Evolutionary conservation across 805 yeast species (phyloP).

Genomic region (Groenewaldozyma tartarivorans): DNA sequence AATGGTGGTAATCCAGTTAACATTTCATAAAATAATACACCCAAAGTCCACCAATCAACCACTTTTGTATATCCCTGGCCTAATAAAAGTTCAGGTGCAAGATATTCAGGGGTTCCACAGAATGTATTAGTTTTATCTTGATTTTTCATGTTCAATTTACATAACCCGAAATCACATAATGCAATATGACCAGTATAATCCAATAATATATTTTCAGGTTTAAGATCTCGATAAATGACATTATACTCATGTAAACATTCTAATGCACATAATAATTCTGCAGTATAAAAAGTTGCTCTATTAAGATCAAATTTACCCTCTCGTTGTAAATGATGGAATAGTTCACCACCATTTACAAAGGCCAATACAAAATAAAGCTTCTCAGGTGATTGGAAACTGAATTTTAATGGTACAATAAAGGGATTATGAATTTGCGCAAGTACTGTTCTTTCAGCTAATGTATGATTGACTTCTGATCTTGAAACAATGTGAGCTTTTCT

Average conservation of each 20-base stretch:
- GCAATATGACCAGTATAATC: slow-evolving; percentile 98
- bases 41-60: slow-evolving; percentile 99
- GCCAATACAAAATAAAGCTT: slow-evolving; percentile 84
- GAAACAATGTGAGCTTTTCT: slow-evolving; percentile 92
- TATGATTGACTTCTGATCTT: slow-evolving; percentile 90
- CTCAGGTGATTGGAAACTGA: slow-evolving; percentile 95
- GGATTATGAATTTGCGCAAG: slow-evolving; percentile 89
- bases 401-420: slow-evolving; percentile 91
- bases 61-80: slow-evolving; percentile 92
- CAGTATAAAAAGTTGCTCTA: slow-evolving; percentile 86
- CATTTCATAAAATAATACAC: slow-evolving; percentile 87
- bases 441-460: slow-evolving; percentile 93
- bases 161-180: slow-evolving; percentile 91
- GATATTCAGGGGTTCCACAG: slow-evolving; percentile 96
- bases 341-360: slow-evolving; percentile 94
- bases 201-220: slow-evolving; percentile 88
- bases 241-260: slow-evolving; percentile 86
- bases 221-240: slow-evolving; percentile 89
- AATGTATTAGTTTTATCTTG: slow-evolving; percentile 83
- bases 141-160: slow-evolving; percentile 88
- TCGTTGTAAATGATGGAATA: slow-evolving; percentile 86
- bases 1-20: slow-evolving; percentile 95
- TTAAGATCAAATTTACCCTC: slow-evolving; percentile 84
- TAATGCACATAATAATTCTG: slow-evolving; percentile 86
- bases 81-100: slow-evolving; percentile 87